phyloP scores from a whole-genome alignment of 1,284 basidiomycete species.

The Porphyrellus sp. region DNA sequence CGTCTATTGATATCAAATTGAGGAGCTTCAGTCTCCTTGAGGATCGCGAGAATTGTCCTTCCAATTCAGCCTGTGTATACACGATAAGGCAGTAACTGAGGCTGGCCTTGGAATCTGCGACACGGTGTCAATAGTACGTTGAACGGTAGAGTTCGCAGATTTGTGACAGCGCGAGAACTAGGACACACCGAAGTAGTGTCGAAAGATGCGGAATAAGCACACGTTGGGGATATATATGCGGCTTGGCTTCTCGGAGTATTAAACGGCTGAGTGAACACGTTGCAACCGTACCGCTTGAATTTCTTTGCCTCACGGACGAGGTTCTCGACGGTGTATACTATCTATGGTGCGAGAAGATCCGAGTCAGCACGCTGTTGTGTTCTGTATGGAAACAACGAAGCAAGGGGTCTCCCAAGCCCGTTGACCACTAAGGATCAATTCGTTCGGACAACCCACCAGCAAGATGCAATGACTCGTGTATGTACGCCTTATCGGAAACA shows the following conservation, averaged over 20 bases:
- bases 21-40: neutral
- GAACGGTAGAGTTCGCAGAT: slow-evolving; percentile 6
- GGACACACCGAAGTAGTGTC: slow-evolving; percentile 10
- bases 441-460: too few relatives aligned
- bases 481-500: too few relatives aligned
- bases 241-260: slow-evolving; percentile 4
- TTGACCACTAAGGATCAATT: too few relatives aligned
- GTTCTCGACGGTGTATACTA: slow-evolving; percentile 2
- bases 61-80: neutral
- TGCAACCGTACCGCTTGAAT: slow-evolving; percentile 7
- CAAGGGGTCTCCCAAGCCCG: too few relatives aligned
- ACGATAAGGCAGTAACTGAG: neutral
- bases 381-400: too few relatives aligned
- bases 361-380: too few relatives aligned
- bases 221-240: slow-evolving; percentile 20
- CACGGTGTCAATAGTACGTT: slow-evolving; percentile 7
- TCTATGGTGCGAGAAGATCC: too few relatives aligned
- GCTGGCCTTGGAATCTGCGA: slow-evolving; percentile 1
- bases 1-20: neutral
- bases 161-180: slow-evolving; percentile 6
- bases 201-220: slow-evolving; percentile 9
- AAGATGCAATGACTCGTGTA: too few relatives aligned
- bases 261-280: slow-evolving; percentile 13
- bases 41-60: neutral
- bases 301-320: slow-evolving; percentile 24